phyloP scores from a whole-genome alignment of 139 green algal genomes.

The Trebouxia sp. region DNA sequence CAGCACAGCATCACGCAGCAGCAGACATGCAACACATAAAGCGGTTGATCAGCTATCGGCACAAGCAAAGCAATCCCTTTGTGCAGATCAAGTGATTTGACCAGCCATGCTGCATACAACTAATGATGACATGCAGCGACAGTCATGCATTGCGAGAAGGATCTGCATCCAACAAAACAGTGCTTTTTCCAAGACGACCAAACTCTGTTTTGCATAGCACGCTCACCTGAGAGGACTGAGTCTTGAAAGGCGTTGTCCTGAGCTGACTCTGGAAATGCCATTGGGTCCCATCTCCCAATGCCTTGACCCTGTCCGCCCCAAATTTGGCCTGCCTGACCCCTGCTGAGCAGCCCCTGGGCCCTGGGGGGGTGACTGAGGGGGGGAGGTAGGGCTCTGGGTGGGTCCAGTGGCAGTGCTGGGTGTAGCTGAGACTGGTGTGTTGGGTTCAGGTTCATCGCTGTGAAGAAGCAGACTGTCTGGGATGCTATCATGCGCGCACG shows the following conservation, averaged over 20 bases:
- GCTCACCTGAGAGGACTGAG: not conserved
- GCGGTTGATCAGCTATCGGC: too few relatives aligned
- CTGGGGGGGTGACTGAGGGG: not conserved
- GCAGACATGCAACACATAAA: not conserved
- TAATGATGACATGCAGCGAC: too few relatives aligned
- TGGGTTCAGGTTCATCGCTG: not conserved
- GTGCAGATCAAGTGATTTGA: too few relatives aligned
- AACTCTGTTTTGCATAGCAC: not conserved
- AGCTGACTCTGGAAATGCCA: not conserved
- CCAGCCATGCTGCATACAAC: too few relatives aligned
- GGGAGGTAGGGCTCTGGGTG: not conserved
- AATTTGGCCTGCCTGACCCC: not conserved
- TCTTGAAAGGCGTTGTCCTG: not conserved
- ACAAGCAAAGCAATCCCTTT: too few relatives aligned
- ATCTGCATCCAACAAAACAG: too few relatives aligned
- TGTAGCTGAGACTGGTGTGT: not conserved
- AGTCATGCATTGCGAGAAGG: too few relatives aligned
- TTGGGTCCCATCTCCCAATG: not conserved
- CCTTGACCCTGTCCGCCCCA: not conserved
- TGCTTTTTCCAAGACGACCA: not conserved
- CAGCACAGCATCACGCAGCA: too few relatives aligned
- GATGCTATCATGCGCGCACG: conserved; percentile 8
- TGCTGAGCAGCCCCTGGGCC: not conserved
- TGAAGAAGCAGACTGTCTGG: not conserved
- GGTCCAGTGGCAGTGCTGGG: not conserved